phyloP scores from a whole-genome alignment of 192 early-diverging fungal genomes.

The Mortierella alpina region DNA sequence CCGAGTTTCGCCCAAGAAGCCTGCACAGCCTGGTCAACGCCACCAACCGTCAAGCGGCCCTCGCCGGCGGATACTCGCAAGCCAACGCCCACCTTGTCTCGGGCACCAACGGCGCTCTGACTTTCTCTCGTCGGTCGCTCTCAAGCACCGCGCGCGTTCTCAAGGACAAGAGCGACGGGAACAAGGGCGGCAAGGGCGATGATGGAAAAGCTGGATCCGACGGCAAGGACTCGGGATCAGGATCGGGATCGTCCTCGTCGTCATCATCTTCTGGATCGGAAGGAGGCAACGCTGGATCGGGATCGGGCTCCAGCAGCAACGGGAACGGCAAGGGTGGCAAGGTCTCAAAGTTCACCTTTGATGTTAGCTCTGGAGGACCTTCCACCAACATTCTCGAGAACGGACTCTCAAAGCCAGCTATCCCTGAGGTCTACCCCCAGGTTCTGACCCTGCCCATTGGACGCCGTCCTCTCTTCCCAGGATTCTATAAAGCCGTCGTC shows the following conservation, averaged over 20 bases:
- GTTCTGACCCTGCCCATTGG: constrained; percentile 94
- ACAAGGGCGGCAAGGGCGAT: constrained; percentile 12
- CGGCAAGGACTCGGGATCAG: constrained; percentile 28
- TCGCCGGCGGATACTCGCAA: not conserved
- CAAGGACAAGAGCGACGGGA: constrained; percentile 35
- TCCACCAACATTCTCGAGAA: constrained; percentile 69
- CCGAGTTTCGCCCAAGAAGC: constrained; percentile 27
- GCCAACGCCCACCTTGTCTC: not conserved
- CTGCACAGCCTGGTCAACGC: constrained; percentile 15
- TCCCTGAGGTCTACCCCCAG: constrained; percentile 94
- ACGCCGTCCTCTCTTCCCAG: constrained; percentile 93
- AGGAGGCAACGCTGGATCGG: constrained; percentile 22
- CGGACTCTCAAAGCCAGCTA: constrained; percentile 77
- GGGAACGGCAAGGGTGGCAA: constrained; percentile 25
- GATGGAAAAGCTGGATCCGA: constrained; percentile 27
- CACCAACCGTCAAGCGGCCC: not conserved
- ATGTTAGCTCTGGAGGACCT: constrained; percentile 50
- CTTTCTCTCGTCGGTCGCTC: constrained; percentile 30
- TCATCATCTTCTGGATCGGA: constrained; percentile 14
- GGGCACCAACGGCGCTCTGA: not conserved
- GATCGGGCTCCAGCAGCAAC: constrained; percentile 18
- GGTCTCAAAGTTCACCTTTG: constrained; percentile 42
- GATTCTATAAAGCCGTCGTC: constrained; percentile 97
- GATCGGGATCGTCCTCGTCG: constrained; percentile 16
- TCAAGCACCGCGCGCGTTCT: constrained; percentile 34